phyloP scores from a whole-genome alignment of 176 grass and related monocot species.

The Triticum monococcum region DNA sequence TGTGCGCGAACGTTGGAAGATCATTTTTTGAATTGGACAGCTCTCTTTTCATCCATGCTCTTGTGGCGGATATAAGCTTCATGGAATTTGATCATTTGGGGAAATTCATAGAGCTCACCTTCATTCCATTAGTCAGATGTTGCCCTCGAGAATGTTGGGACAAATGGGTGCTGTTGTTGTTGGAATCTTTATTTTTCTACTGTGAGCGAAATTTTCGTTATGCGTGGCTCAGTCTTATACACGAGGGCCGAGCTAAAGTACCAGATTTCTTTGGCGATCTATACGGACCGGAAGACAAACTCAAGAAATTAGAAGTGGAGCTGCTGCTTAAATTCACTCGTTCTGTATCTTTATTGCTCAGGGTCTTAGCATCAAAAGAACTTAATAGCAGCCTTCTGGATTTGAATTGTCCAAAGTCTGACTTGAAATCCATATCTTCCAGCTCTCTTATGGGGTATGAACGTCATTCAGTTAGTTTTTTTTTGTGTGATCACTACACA shows the following conservation, averaged over 20 bases:
- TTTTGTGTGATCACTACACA: background rate
- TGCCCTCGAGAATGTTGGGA: constrained; percentile 53
- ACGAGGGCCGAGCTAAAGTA: constrained; percentile 38
- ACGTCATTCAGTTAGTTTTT: background rate
- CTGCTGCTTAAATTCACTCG: constrained; percentile 29
- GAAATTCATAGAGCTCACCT: constrained; percentile 48
- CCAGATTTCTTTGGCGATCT: constrained; percentile 51
- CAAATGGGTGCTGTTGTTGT: constrained; percentile 37
- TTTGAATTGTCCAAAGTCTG: background rate
- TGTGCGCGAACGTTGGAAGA: constrained; percentile 45
- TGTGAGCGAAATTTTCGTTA: constrained; percentile 34
- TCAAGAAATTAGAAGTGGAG: constrained; percentile 60
- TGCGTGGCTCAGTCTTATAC: constrained; percentile 60
- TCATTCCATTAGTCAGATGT: constrained; percentile 54
- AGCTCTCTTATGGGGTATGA: constrained; percentile 57
- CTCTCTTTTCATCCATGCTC: constrained; percentile 36
- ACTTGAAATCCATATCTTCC: constrained; percentile 43
- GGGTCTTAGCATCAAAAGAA: constrained; percentile 37
- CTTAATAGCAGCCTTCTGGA: constrained; percentile 14
- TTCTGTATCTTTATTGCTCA: constrained; percentile 44
- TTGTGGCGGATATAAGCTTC: constrained; percentile 44
- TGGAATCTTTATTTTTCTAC: constrained; percentile 52
- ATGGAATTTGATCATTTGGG: constrained; percentile 61
- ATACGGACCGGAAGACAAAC: constrained; percentile 52
- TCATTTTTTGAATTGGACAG: constrained; percentile 41